phyloP scores from a whole-genome alignment of 2,329 filamentous ascomycete species.

The Dactylellina cionopaga region DNA sequence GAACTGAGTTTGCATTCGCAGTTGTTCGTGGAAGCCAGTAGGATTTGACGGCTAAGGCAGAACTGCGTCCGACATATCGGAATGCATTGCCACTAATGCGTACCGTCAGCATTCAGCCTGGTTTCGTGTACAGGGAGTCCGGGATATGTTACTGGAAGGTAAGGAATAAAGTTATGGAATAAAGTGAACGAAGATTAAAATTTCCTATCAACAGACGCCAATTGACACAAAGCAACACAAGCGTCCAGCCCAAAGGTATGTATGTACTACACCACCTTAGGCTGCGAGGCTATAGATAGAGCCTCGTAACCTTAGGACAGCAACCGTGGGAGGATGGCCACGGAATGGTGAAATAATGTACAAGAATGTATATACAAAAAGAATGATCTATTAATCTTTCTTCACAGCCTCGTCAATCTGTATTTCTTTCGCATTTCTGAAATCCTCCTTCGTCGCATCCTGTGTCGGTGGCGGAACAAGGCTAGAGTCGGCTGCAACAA shows the following conservation, averaged over 20 bases:
- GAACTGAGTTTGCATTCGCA: constrained; percentile 7
- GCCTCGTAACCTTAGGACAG: no score
- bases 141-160: background rate
- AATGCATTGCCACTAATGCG: constrained; percentile 33
- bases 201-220: constrained; percentile 15
- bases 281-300: no score
- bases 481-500: constrained; percentile 42
- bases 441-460: constrained; percentile 19
- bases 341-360: constrained; percentile 31
- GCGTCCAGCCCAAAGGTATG: no score
- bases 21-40: background rate
- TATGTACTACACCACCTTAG: no score
- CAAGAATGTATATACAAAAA: constrained; percentile 38
- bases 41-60: background rate
- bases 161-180: background rate
- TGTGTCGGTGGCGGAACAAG: constrained; percentile 27
- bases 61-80: constrained; percentile 28
- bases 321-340: no score
- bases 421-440: constrained; percentile 40
- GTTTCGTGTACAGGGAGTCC: background rate
- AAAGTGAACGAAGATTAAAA: constrained; percentile 15
- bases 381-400: constrained; percentile 25
- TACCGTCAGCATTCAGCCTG: constrained; percentile 32
- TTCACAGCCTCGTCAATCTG: constrained; percentile 44
- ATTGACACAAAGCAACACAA: constrained; percentile 40